A percentile compares a stretch with the other conserved stretches of the same genome.
Conservation (phyloP, 495 filamentous ascomycete species). For the Xanthoparmelia taractica region DNA sequence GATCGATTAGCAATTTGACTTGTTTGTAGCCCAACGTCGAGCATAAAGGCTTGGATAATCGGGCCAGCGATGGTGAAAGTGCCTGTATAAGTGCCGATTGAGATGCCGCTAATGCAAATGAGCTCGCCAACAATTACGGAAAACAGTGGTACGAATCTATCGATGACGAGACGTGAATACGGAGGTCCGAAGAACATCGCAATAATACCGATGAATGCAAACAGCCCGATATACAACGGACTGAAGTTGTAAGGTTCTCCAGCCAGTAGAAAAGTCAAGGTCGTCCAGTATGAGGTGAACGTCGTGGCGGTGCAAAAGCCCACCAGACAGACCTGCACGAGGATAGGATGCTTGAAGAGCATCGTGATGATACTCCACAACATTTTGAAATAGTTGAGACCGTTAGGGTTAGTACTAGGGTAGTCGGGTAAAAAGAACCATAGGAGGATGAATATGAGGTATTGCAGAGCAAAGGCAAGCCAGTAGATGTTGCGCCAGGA, state of each 20-base stretch:
- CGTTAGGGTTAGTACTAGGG: conserved; percentile 58
- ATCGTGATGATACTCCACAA: conserved; percentile 56
- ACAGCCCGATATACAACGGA: conserved; percentile 63
- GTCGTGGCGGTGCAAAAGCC: conserved; percentile 48
- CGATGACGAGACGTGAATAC: conserved; percentile 63
- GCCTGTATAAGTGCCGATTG: conserved; percentile 63
- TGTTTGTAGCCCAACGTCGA: conserved; percentile 68
- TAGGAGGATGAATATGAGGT: conserved; percentile 54
- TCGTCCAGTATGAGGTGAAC: conserved; percentile 76
- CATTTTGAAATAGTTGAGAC: conserved; percentile 58
- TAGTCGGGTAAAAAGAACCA: conserved; percentile 78
- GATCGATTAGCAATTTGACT: conserved; percentile 67
- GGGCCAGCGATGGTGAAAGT: conserved; percentile 61
- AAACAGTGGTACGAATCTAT: conserved; percentile 57
- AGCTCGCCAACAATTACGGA: conserved; percentile 55
- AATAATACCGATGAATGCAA: conserved; percentile 67
- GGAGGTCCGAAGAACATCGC: conserved; percentile 59
- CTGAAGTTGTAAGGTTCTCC: conserved; percentile 59
- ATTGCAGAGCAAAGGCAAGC: conserved; percentile 68
- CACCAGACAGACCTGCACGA: conserved; percentile 58
- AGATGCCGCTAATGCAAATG: conserved; percentile 52
- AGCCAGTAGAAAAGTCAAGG: conserved; percentile 69
- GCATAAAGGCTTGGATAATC: conserved; percentile 62
- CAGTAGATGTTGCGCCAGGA: conserved; percentile 75
- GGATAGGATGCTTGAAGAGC: conserved; percentile 53